Evolutionary conservation across 1,139 yeast species (phyloP), one percentile per base, ranked within the genome.

Genomic region (Zygosaccharomyces pseudobailii): DNA sequence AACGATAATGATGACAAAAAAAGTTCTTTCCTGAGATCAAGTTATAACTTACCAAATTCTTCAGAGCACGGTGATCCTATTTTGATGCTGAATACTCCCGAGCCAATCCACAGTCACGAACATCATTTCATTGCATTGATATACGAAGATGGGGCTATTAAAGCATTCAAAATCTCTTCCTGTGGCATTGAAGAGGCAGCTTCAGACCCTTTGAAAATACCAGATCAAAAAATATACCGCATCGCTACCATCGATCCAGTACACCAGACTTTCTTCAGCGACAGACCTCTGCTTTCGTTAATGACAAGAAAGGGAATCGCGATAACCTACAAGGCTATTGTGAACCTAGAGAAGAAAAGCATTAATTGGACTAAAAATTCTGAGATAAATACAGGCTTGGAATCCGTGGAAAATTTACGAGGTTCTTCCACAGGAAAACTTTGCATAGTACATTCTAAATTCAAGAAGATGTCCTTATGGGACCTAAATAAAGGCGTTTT

Each of bases 341-440:
- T 71, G 4, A 58, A 61, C 8, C 50, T 56, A 13, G 51, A 59
- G 3, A 49, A 50, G 13, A 52, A 49, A 30, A 46, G 37, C 23
- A 54, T 80, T 3, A 49, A 54, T 6, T 87, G 95, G 95, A 65
- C 69, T 3, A 72, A 77, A 28, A 71, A 73, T 3, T 63, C 68
- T 9, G 67, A 61, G 7, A 62, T 86, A 8, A 70, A 74, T 38
- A 84, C 96, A 0, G 82, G 80, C 25, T 72, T 86, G 4, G 43
- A 52, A 2, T 69, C 76, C 36, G 77, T 85, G 1, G 66, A 77
- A 9, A 72, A 72, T 42, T 73, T 87, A 1, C 80, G 84, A 45
- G 95, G 89, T 0, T 85, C 96, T 0, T 80, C 92, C 0, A 78
- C 84, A 20, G 78, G 81, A 45, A 87, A 86, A 56, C 70, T 87